Evolutionary conservation across 176 grass and related monocot species (phyloP), one percentile per base, ranked within the genome.

Genomic region (Carex myosuroides): DNA sequence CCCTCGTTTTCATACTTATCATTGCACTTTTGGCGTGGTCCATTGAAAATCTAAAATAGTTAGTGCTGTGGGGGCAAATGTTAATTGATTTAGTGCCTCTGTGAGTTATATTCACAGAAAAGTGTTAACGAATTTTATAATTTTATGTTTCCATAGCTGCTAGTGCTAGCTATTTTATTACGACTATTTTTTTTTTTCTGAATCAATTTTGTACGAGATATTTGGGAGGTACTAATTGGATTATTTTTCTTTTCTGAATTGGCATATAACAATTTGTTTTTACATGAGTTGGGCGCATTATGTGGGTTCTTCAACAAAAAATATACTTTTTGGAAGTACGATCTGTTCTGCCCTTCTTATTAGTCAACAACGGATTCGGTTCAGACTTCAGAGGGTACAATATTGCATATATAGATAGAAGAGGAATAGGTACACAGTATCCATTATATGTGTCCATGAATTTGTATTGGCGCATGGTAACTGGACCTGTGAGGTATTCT

Each of bases 371-470:
- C 50, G 13, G 72, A 76, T 55, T 22, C 72, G 20, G 41, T 24
- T 24, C 22, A n/a, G n/a, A n/a, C n/a, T 73, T 50, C 9, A 39
- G 2, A 2, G 8, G 5, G 12, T 77, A 17, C 21, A 54, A 22
- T 32, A 56, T 32, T 81, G 58, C 18, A 81, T 33, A 32, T 13
- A 17, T 73, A 13, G 16, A 81, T 21, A 29, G 60, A 53, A 67
- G 80, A 82, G 80, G 80, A 82, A 67, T 9, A 26, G 80, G 80
- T 82, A 66, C 41, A 66, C 39, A 48, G 41, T 66, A 82, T 82
- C 60, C 61, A 82, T 48, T 63, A 65, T 22, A 56, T 48, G 37
- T 61, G n/a, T 37, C 22, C 64, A 9, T 68, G 4, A 69, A 69
- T 2, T 70, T 70, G 33, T 41, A 8, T 70, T 70, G 14, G 33